These are phyloP conservation scores for Anastatica hierochuntica DNA, from an alignment of 345 rosid genomes.

Conservation along the genomic window DNA sequence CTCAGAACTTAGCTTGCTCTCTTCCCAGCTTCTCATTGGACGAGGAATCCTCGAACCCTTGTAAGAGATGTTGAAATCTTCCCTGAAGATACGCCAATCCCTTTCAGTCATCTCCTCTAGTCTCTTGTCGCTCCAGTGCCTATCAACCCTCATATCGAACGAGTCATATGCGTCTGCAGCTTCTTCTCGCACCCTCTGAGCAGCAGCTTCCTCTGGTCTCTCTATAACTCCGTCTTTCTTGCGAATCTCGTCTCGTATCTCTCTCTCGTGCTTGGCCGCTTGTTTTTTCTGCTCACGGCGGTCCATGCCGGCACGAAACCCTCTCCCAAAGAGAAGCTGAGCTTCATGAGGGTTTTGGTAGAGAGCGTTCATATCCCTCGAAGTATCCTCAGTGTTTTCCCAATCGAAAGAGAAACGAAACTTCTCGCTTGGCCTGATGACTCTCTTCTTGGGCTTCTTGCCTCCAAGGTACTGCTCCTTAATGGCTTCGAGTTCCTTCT, in stretches of 20 bases:
- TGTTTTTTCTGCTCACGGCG: slow-evolving; percentile 93
- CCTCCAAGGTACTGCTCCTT: slow-evolving; percentile 89
- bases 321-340: slow-evolving; percentile 77
- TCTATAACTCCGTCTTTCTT: slow-evolving; percentile 71
- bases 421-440: slow-evolving; percentile 84
- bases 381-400: slow-evolving; percentile 91
- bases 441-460: slow-evolving; percentile 91
- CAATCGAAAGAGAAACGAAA: slow-evolving; percentile 92
- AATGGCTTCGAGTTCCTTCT: slow-evolving; percentile 72
- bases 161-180: slow-evolving; percentile 86
- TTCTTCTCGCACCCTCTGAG: slow-evolving; percentile 57
- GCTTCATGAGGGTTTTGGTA: slow-evolving; percentile 97
- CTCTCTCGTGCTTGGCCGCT: slow-evolving; percentile 90
- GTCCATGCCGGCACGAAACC: slow-evolving; percentile 94
- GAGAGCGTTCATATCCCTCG: slow-evolving; percentile 70
- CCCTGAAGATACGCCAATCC: slow-evolving; percentile 93
- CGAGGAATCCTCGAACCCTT: slow-evolving; percentile 89
- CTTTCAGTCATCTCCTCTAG: slow-evolving; percentile 91
- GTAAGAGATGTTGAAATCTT: slow-evolving; percentile 81
- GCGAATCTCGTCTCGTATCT: slow-evolving; percentile 73
- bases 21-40: slow-evolving; percentile 91
- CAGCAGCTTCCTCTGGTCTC: slow-evolving; percentile 85
- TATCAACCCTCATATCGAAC: slow-evolving; percentile 87
- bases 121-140: slow-evolving; percentile 90
- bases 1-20: slow-evolving; percentile 65